Conservation (phyloP, 1,284 basidiomycete species). For the Pholiota adiposa region DNA sequence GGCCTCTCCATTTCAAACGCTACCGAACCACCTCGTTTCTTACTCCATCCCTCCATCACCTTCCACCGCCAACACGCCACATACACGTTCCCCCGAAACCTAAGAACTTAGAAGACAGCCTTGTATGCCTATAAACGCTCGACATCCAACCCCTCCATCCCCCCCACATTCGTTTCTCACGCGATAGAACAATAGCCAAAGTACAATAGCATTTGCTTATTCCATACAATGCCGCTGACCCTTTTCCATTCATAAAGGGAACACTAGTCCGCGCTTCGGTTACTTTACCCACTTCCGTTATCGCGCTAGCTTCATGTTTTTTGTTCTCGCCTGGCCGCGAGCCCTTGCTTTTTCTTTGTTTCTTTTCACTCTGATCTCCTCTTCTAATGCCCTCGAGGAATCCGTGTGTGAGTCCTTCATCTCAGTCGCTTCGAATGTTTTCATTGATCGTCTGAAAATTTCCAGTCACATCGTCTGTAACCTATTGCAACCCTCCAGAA, state of each 20-base stretch:
- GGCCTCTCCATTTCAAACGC: conserved; percentile 1
- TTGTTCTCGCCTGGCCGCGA: conserved; percentile 74
- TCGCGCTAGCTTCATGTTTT: conserved; percentile 51
- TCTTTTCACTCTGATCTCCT: conserved; percentile 42
- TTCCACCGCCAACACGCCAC: conserved; percentile 20
- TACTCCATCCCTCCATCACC: conserved; percentile 12
- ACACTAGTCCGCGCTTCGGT: conserved; percentile 1
- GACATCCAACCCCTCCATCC: background rate
- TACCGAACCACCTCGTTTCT: conserved; percentile 17
- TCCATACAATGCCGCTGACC: conserved; percentile 7
- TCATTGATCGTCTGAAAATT: conserved; percentile 10
- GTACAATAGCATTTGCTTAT: conserved; percentile 24
- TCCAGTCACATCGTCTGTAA: conserved; percentile 83
- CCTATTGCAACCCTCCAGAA: conserved; percentile 84
- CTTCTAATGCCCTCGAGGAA: conserved; percentile 52
- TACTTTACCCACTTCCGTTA: conserved; percentile 18
- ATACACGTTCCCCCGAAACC: conserved; percentile 20
- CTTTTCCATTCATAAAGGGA: conserved; percentile 16
- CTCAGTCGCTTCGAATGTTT: background rate
- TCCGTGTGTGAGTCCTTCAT: conserved; percentile 56
- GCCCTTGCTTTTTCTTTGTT: conserved; percentile 47
- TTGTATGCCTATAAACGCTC: conserved; percentile 2
- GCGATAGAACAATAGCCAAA: conserved; percentile 36
- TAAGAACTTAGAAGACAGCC: conserved; percentile 2
- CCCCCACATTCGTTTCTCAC: conserved; percentile 19